These are phyloP conservation scores for Chlorella sp. DNA, from an alignment of 139 green algal species.

Conservation along the genomic window DNA sequence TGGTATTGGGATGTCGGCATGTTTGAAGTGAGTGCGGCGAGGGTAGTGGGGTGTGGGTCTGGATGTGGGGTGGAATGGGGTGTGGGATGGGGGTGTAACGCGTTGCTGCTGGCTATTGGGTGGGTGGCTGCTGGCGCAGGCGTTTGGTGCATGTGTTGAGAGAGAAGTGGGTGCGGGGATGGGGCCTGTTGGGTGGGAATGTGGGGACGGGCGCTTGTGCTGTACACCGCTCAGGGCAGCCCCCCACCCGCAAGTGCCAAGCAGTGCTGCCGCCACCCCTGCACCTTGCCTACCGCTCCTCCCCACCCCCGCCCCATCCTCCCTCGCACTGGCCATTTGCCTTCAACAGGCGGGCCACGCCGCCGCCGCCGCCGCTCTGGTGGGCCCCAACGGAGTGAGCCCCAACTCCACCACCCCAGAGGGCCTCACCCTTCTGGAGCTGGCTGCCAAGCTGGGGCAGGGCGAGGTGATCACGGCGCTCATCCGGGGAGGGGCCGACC, in stretches of 20 bases:
- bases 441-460: not conserved
- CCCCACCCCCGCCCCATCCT: not conserved
- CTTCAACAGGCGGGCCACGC: conserved; percentile 3
- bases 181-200: too few relatives aligned
- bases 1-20: not conserved
- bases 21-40: not conserved
- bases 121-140: too few relatives aligned
- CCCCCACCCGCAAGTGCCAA: not conserved
- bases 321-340: not conserved
- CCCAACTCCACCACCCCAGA: not conserved
- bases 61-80: not conserved
- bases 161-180: too few relatives aligned
- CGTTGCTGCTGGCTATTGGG: not conserved
- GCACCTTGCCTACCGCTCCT: not conserved
- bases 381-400: not conserved
- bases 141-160: too few relatives aligned
- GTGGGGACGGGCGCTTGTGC: too few relatives aligned
- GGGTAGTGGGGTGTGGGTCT: not conserved
- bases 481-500: not conserved
- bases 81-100: not conserved
- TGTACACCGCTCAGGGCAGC: too few relatives aligned
- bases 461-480: conserved; percentile 1
- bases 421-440: conserved; percentile 16
- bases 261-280: not conserved
- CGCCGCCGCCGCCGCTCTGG: not conserved